Conservation (phyloP, 768 basidiomycete genomes). For the Rubroboletus satanas region DNA sequence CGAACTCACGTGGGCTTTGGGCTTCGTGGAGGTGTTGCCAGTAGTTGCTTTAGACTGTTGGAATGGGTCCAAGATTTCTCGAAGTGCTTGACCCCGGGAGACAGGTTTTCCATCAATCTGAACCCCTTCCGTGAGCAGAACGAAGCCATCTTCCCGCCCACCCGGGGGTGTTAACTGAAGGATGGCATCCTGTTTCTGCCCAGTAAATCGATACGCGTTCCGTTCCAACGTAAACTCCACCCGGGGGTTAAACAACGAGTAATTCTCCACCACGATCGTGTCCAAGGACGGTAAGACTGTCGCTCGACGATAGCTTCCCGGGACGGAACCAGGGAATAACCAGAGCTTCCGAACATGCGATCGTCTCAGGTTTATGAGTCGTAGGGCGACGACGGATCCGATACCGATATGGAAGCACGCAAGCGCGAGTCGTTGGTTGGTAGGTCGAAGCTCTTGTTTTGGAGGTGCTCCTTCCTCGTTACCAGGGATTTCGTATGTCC, state of each 20-base stretch:
- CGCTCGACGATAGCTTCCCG: conserved; percentile 18
- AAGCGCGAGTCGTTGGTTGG: conserved; percentile 28
- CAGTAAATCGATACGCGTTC: conserved; percentile 20
- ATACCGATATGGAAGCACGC: conserved; percentile 27
- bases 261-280: conserved; percentile 25
- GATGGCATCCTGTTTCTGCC: conserved; percentile 17
- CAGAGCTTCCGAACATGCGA: conserved; percentile 30
- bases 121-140: conserved; percentile 23
- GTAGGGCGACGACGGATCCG: conserved; percentile 28
- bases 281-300: conserved; percentile 21
- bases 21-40: conserved; percentile 3
- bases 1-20: conserved; percentile 17
- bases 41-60: background rate
- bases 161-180: conserved; percentile 16
- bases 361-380: conserved; percentile 25
- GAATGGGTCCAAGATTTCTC: conserved; percentile 20
- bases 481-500: conserved; percentile 18
- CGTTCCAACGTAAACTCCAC: conserved; percentile 25
- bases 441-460: conserved; percentile 27
- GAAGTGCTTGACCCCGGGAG: conserved; percentile 18
- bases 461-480: conserved; percentile 13
- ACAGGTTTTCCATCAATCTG: conserved; percentile 23
- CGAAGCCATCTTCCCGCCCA: conserved; percentile 19
- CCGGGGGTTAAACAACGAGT: conserved; percentile 18
- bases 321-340: conserved; percentile 27